These are phyloP conservation scores for Alternaria gaisen DNA, from an alignment of 2,329 filamentous ascomycete species.

Conservation along the genomic window DNA sequence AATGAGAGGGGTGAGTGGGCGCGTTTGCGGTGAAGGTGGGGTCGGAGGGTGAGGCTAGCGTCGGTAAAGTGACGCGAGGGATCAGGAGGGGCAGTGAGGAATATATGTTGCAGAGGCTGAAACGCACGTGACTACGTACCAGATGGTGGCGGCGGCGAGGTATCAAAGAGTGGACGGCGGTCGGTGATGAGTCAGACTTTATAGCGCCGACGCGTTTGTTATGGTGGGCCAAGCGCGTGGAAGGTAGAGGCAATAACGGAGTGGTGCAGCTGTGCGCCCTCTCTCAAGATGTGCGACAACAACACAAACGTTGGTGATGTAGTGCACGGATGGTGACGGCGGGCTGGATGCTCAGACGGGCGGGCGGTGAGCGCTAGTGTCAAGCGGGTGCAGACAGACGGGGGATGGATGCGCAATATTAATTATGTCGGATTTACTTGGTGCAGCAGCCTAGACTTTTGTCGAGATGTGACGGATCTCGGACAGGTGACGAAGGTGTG, in stretches of 20 bases:
- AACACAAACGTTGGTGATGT: constrained; percentile 28
- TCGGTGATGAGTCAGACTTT: constrained; percentile 40
- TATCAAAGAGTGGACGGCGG: constrained; percentile 22
- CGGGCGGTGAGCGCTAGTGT: constrained; percentile 28
- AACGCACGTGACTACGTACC: constrained; percentile 49
- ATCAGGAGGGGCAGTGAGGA: constrained; percentile 30
- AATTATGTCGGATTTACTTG: constrained; percentile 15
- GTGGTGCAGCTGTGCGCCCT: constrained; percentile 30
- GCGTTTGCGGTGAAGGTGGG: constrained; percentile 26
- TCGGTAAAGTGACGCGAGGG: constrained; percentile 22
- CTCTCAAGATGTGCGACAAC: constrained; percentile 27
- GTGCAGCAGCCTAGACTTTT: constrained; percentile 13
- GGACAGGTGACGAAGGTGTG: constrained; percentile 19
- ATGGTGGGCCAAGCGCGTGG: constrained; percentile 29
- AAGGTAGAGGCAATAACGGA: constrained; percentile 23
- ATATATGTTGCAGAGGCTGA: constrained; percentile 41
- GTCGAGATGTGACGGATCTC: background rate
- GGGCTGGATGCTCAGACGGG: constrained; percentile 27
- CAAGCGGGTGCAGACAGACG: constrained; percentile 31
- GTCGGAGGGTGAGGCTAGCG: constrained; percentile 27
- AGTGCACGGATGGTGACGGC: constrained; percentile 33
- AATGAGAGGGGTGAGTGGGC: constrained; percentile 15
- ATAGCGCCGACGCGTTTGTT: constrained; percentile 35
- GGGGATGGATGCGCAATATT: constrained; percentile 25
- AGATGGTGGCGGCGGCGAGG: constrained; percentile 37